These are phyloP conservation scores for Umbelopsis sp. DNA, from an alignment of 371 early-diverging fungal genomes.

Conservation along the genomic window DNA sequence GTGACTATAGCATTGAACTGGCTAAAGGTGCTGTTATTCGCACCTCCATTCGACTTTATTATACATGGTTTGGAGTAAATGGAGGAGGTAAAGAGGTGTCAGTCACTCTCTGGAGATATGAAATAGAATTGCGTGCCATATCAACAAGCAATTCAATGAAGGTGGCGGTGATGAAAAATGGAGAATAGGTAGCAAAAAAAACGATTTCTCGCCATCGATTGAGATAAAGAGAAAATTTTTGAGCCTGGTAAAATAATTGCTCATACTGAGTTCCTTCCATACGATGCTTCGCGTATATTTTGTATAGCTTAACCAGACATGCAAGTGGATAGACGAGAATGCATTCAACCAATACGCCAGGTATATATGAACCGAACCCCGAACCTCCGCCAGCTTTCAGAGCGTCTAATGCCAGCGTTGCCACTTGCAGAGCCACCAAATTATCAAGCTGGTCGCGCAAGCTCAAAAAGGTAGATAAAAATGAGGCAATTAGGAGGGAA, in stretches of 20 bases:
- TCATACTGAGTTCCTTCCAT: not conserved
- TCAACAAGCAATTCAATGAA: not conserved
- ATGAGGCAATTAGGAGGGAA: conserved; percentile 41
- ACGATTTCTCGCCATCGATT: not conserved
- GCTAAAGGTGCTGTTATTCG: not conserved
- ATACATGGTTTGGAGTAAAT: not conserved
- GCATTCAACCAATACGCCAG: conserved; percentile 34
- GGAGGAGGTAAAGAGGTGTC: not conserved
- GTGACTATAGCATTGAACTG: not conserved
- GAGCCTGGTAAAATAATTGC: not conserved
- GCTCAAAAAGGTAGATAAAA: conserved; percentile 39
- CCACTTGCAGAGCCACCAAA: conserved; percentile 27
- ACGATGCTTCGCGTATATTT: not conserved
- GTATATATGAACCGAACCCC: conserved; percentile 30
- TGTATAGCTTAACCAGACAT: not conserved
- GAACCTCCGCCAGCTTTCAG: conserved; percentile 17
- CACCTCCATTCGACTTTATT: not conserved
- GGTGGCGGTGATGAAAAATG: not conserved
- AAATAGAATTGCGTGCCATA: not conserved
- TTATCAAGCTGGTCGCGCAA: conserved; percentile 26
- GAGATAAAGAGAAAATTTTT: not conserved
- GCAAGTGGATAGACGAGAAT: conserved; percentile 25
- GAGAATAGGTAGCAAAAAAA: not conserved
- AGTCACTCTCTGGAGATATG: not conserved
- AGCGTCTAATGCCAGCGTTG: conserved; percentile 21